Evolutionary conservation across 805 yeast species (phyloP), one percentile per base, ranked within the genome.

Genomic region (Spathaspora passalidarum): DNA sequence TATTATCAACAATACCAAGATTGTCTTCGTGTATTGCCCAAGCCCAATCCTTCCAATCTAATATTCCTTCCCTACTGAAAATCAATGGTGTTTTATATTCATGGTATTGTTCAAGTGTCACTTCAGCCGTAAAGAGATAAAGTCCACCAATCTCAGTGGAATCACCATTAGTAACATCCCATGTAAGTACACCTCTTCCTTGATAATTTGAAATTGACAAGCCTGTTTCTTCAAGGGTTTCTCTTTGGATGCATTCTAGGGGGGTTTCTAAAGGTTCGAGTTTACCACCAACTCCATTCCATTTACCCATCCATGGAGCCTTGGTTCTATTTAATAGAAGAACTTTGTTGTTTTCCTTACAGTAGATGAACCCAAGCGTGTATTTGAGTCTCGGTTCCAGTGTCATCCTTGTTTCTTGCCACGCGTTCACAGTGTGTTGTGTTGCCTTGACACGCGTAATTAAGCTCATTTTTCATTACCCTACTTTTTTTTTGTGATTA

Each of bases 251-350:
- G 45, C 76, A 70, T n/a, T 64, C 63, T 32, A 58, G 47, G 1
- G 75, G 69, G 1, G 65, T 49, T 49, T 72, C 77, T 14, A 46
- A 53, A 0, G 51, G 44, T 26, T 69, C 69, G 14, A 72, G 49
- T 47, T 72, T 72, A 5, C 77, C 77, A 7, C 76, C 76, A 10
- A 72, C 75, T 10, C 76, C 77, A 51, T 72, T 72, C 76, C 76
- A 72, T 41, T 68, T 56, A 13, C 77, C 77, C 76, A 72, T 72
- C 73, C 75, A 70, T 1, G 77, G 77, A 9, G 63, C 56, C 46
- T 72, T 72, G 46, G 68, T 64, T 19, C 77, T 56, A 45, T 72
- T 72, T 16, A 72, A 55, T 6, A 72, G 52, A 10, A 72, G 63
- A 14, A 70, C 53, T 36, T 66, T 56, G 32, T 58, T 49, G 18